These are phyloP conservation scores for Quercus lobata DNA, from an alignment of 331 rosid species.

Conservation along the genomic window DNA sequence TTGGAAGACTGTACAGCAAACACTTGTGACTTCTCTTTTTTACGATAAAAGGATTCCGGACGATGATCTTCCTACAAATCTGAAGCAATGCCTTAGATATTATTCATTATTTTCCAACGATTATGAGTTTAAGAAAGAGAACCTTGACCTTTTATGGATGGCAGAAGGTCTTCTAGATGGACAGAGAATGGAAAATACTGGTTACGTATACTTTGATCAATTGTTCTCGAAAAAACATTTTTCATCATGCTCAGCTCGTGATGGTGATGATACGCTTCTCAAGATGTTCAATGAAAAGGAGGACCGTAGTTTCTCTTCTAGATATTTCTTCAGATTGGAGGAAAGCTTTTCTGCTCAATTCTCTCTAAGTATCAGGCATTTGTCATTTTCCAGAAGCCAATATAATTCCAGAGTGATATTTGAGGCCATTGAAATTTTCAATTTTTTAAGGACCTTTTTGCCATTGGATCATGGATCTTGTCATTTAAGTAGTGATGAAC, in stretches of 20 bases:
- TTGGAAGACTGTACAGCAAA: too few species aligned
- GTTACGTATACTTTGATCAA: constrained; percentile 14
- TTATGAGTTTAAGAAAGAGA: constrained; percentile 11
- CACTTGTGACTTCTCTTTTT: neutral
- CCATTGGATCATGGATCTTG: neutral
- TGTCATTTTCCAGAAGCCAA: neutral
- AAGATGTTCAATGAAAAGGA: constrained; percentile 13
- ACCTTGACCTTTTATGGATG: constrained; percentile 24
- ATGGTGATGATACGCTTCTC: neutral
- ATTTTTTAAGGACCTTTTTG: neutral
- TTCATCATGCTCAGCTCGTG: neutral
- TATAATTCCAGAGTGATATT: too few species aligned
- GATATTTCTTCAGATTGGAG: neutral
- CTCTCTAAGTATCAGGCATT: neutral
- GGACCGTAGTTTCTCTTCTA: constrained; percentile 13
- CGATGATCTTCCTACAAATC: constrained; percentile 12
- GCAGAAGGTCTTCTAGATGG: constrained; percentile 21
- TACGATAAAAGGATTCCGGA: neutral
- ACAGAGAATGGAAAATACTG: constrained; percentile 16
- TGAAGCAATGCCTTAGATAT: constrained; percentile 23
- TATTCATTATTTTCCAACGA: constrained; percentile 18
- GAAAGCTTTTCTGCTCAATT: accelerated
- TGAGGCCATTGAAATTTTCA: neutral
- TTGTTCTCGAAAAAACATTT: neutral
- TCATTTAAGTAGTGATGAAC: too few species aligned